Percentiles rank a stretch among this genome's conserved stretches.
phyloP scores from a whole-genome alignment of 495 filamentous ascomycete species.

The Penicillium pancosmium region DNA sequence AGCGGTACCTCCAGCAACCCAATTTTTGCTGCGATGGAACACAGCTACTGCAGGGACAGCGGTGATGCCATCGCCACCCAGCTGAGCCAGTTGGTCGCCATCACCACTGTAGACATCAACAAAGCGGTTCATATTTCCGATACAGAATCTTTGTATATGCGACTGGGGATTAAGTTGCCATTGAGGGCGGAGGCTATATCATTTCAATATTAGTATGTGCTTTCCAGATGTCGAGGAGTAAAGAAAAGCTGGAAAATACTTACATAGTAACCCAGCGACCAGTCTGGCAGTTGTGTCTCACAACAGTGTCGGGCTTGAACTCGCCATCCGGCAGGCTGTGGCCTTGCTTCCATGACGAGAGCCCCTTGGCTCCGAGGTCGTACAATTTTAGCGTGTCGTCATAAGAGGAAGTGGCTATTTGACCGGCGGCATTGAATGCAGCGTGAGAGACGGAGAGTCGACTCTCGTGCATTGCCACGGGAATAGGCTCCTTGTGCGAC shows the following conservation, averaged over 20 bases:
- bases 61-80: slow-evolving; percentile 85
- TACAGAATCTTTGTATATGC: slow-evolving; percentile 80
- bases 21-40: slow-evolving; percentile 85
- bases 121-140: slow-evolving; percentile 98
- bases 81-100: slow-evolving; percentile 88
- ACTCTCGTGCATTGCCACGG: slow-evolving; percentile 80
- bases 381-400: slow-evolving; percentile 96
- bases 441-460: slow-evolving; percentile 88
- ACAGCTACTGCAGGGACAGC: slow-evolving; percentile 92
- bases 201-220: slow-evolving; percentile 8
- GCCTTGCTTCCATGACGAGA: slow-evolving; percentile 61
- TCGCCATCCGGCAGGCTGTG: slow-evolving; percentile 58
- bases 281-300: slow-evolving; percentile 95
- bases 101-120: slow-evolving; percentile 82
- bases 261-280: slow-evolving; percentile 78
- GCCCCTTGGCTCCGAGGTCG: slow-evolving; percentile 64
- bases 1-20: slow-evolving; percentile 89
- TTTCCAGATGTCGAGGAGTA: neutral
- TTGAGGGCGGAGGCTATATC: slow-evolving; percentile 80
- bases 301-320: slow-evolving; percentile 67
- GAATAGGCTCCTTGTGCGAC: slow-evolving; percentile 57
- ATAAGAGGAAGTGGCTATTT: slow-evolving; percentile 89
- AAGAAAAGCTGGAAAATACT: slow-evolving; percentile 27
- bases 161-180: slow-evolving; percentile 84
- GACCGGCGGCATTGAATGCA: slow-evolving; percentile 78